Evolutionary conservation across 2,329 filamentous ascomycete genomes (phyloP).

Genomic region (Pestalotiopsis sp.): DNA sequence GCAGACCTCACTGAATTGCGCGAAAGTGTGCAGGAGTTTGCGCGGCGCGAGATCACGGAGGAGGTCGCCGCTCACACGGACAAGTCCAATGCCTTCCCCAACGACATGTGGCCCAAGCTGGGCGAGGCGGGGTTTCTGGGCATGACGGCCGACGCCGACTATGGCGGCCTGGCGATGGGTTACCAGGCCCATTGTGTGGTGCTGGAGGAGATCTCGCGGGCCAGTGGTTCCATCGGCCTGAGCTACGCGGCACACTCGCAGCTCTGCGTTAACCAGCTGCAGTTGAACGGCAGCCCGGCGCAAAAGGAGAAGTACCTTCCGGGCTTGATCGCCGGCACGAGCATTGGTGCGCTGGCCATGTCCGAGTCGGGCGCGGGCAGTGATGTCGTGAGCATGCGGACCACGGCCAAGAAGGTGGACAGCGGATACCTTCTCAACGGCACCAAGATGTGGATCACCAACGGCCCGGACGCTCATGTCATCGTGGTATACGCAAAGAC

Average conservation of each 20-base stretch:
- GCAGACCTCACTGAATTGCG: conserved; percentile 80
- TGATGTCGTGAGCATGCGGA: conserved; percentile 96
- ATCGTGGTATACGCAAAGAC: conserved; percentile 99
- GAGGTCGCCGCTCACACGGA: conserved; percentile 85
- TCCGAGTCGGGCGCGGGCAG: conserved; percentile 88
- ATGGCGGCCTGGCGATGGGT: conserved; percentile 87
- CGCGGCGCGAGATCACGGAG: conserved; percentile 82
- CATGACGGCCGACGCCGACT: conserved; percentile 90
- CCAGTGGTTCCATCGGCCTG: conserved; percentile 81
- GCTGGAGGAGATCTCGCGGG: conserved; percentile 91
- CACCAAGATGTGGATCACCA: conserved; percentile 99
- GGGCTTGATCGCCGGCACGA: conserved; percentile 76
- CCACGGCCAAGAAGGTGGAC: conserved; percentile 76
- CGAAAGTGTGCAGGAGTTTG: conserved; percentile 86
- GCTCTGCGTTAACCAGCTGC: conserved; percentile 94
- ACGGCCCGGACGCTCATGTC: conserved; percentile 90
- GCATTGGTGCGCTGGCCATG: conserved; percentile 91
- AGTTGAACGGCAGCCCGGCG: conserved; percentile 78
- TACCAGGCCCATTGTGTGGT: conserved; percentile 97
- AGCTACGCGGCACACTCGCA: conserved; percentile 97
- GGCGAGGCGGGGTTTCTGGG: conserved; percentile 91
- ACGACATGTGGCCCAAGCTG: conserved; percentile 90
- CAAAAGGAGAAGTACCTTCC: conserved; percentile 86
- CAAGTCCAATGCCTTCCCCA: conserved; percentile 83
- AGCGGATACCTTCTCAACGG: conserved; percentile 87